These are phyloP conservation scores for Penicillium dipodomyicola DNA, from an alignment of 495 filamentous ascomycete genomes.

Conservation along the genomic window DNA sequence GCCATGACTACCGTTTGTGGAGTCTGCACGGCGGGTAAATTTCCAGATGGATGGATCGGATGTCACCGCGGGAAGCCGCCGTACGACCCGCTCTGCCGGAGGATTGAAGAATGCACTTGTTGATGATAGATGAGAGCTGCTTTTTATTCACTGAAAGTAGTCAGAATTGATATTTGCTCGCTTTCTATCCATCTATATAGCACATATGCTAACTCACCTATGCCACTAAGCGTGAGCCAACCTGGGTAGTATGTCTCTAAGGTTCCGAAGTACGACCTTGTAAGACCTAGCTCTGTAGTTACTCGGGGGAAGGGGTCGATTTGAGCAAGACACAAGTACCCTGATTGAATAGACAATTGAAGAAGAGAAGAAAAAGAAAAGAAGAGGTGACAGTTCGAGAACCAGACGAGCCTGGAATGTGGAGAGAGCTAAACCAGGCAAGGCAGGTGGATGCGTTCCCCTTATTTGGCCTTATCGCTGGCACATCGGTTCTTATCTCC, in stretches of 20 bases:
- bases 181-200: not conserved
- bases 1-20: conserved; percentile 37
- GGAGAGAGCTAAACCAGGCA: conserved; percentile 22
- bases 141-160: not conserved
- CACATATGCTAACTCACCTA: not conserved
- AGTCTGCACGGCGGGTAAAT: not conserved
- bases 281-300: not conserved
- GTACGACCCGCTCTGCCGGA: not conserved
- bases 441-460: conserved; percentile 24
- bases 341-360: not conserved
- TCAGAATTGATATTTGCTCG: not conserved
- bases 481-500: conserved; percentile 5
- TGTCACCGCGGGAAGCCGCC: not conserved
- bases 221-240: not conserved
- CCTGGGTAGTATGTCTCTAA: not conserved
- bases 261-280: not conserved
- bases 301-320: too few species aligned
- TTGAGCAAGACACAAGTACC: not conserved
- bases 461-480: conserved; percentile 12
- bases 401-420: not conserved
- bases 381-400: conserved; percentile 6
- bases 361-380: conserved; percentile 4
- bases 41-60: not conserved
- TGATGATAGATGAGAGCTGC: not conserved
- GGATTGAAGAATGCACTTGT: not conserved